Evolutionary conservation across 306 rosid species (phyloP), one percentile per base, ranked within the genome.

Genomic region (Hippophae gyantsensis): DNA sequence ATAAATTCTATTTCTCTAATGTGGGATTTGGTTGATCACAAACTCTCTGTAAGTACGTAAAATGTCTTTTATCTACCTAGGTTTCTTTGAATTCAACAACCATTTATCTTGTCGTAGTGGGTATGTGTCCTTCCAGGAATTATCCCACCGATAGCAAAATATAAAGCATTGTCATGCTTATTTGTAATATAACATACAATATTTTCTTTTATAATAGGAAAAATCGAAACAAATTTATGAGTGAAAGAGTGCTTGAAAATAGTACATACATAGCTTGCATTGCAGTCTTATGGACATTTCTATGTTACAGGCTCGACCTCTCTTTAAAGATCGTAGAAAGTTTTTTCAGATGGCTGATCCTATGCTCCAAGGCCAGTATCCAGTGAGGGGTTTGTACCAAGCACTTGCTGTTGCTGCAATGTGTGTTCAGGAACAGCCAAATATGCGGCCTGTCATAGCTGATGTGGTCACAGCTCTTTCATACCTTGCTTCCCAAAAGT

Each of bases 401-500:
- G 85, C 81, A 63, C 81, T 80, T 52, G 85, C 85, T 0, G 79
- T 80, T 52, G 85, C 85, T 62, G 85, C 85, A 45, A 80, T 80
- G 85, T 80, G 85, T 57, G 82, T 76, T 72, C 85, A 80, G 70
- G 85, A 80, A 60, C 82, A 80, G 48, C 85, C 85, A 26, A 74
- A 57, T n/a, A 76, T 76, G 81, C 71, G 85, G 63, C 85, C 85
- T 63, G 74, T 69, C 51, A 80, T 80, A 47, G 85, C 85, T 0
- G 85, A 80, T 45, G 85, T 76, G 13, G 82, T 80, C 61, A 80
- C 85, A 0, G 85, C 85, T 56, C 85, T 80, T 38, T 50, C 68
- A 32, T 80, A 80, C 61, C 85, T 80, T 40, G 85, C 85, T 49
- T 72, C 79, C 62, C 85, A 80, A 58, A 76, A 69, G 13, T 73